Percentiles rank a stretch among this genome's conserved stretches.
phyloP scores from a whole-genome alignment of 805 yeast species.

The Saturnispora silvae region DNA sequence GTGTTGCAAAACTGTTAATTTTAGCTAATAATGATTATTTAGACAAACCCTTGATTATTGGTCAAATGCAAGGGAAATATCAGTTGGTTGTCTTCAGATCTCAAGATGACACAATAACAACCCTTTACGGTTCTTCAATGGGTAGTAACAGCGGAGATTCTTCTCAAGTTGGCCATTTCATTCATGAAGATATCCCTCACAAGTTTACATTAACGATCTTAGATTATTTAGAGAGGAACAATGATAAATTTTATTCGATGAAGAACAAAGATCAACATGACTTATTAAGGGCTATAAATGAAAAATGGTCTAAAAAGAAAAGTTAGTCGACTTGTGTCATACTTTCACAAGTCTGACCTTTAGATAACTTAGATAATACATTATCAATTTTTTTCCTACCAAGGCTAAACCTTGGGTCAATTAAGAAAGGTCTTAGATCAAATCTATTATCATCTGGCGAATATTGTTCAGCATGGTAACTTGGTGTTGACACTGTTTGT shows the following conservation, averaged over 20 bases:
- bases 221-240: slow-evolving; percentile 40
- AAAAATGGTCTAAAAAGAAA: slow-evolving; percentile 21
- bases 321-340: slow-evolving; percentile 33
- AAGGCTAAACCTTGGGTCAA: slow-evolving; percentile 82
- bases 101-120: slow-evolving; percentile 25
- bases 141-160: slow-evolving; percentile 17
- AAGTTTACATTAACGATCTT: slow-evolving; percentile 49
- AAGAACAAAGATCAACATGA: slow-evolving; percentile 1
- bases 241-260: slow-evolving; percentile 18
- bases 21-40: slow-evolving; percentile 84
- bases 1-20: slow-evolving; percentile 56
- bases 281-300: slow-evolving; percentile 14
- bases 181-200: slow-evolving; percentile 84
- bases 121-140: slow-evolving; percentile 14
- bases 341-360: slow-evolving; percentile 27
- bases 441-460: slow-evolving; percentile 97
- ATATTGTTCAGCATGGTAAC: slow-evolving; percentile 95
- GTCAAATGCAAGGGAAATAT: slow-evolving; percentile 97
- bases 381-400: slow-evolving; percentile 83
- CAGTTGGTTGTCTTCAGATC: slow-evolving; percentile 81
- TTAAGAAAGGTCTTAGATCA: slow-evolving; percentile 91
- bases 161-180: slow-evolving; percentile 73
- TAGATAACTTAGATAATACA: slow-evolving; percentile 49
- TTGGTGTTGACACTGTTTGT: slow-evolving; percentile 94
- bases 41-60: slow-evolving; percentile 78